These are phyloP conservation scores for Corymbia calophylla DNA, from an alignment of 441 rosid species.

Conservation along the genomic window DNA sequence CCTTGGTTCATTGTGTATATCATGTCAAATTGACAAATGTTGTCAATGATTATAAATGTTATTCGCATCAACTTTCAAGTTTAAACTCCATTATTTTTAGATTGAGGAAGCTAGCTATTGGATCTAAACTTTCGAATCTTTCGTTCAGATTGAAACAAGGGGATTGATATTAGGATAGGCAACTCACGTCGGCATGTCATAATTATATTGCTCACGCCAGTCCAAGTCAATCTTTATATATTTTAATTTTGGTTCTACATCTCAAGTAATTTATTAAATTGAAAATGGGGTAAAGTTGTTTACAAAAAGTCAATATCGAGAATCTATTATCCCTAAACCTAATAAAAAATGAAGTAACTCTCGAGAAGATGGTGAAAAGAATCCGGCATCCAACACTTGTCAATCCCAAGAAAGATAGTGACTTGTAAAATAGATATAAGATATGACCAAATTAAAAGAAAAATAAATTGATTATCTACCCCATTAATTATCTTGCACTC, in stretches of 20 bases:
- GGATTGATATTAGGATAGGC: neutral
- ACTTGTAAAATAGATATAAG: neutral
- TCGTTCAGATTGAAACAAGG: neutral
- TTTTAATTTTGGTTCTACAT: neutral
- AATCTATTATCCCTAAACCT: neutral
- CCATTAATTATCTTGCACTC: neutral
- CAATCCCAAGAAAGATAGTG: neutral
- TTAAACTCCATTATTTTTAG: neutral
- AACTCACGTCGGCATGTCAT: rapidly evolving
- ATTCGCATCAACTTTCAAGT: neutral
- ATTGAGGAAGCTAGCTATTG: neutral
- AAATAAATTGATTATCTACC: neutral
- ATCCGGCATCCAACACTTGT: neutral
- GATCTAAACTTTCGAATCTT: neutral
- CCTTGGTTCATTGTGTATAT: neutral
- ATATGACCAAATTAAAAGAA: neutral
- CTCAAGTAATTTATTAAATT: neutral
- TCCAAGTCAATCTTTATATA: neutral
- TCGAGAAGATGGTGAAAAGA: neutral
- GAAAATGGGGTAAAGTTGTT: neutral
- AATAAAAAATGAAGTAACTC: neutral
- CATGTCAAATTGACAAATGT: neutral
- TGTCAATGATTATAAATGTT: neutral
- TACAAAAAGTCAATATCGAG: neutral
- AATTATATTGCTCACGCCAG: neutral